A percentile compares a stretch with the other conserved stretches of the same genome.
Conservation (phyloP, 2,329 filamentous ascomycete genomes). For the Sporothrix pallida region DNA sequence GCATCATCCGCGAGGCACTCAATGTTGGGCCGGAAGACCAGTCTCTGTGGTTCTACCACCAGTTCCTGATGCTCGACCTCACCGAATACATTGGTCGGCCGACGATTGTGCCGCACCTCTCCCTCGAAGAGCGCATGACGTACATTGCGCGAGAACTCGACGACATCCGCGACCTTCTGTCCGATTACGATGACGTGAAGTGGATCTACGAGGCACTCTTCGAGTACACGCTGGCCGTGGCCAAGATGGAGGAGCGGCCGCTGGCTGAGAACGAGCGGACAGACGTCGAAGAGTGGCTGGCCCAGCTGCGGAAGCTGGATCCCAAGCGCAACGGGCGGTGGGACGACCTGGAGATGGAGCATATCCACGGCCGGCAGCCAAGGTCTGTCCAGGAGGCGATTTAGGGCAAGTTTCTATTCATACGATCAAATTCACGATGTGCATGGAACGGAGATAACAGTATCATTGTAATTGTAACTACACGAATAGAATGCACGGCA, state of each 20-base stretch:
- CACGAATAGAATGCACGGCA: neutral
- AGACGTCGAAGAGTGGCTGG: constrained; percentile 64
- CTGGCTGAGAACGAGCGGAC: constrained; percentile 49
- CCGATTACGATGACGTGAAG: constrained; percentile 68
- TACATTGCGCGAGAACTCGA: constrained; percentile 75
- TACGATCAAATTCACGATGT: neutral
- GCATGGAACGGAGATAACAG: neutral
- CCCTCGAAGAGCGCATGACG: constrained; percentile 62
- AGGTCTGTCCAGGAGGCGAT: constrained; percentile 28
- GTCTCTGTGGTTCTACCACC: constrained; percentile 96
- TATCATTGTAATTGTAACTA: neutral
- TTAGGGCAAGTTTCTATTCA: neutral
- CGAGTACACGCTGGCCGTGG: constrained; percentile 70
- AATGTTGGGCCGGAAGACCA: constrained; percentile 93
- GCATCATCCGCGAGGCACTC: constrained; percentile 75
- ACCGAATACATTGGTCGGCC: constrained; percentile 55
- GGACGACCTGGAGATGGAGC: constrained; percentile 66
- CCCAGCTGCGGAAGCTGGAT: constrained; percentile 71
- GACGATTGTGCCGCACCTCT: constrained; percentile 69
- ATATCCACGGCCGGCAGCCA: constrained; percentile 36
- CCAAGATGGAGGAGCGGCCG: constrained; percentile 55
- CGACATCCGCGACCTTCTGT: constrained; percentile 70
- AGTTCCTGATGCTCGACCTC: constrained; percentile 78
- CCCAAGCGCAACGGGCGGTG: constrained; percentile 76
- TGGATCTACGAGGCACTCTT: constrained; percentile 90